Base-by-base conservation (phyloP, 2,329 filamentous ascomycete species). In the Sporothrix protearum region DNA sequence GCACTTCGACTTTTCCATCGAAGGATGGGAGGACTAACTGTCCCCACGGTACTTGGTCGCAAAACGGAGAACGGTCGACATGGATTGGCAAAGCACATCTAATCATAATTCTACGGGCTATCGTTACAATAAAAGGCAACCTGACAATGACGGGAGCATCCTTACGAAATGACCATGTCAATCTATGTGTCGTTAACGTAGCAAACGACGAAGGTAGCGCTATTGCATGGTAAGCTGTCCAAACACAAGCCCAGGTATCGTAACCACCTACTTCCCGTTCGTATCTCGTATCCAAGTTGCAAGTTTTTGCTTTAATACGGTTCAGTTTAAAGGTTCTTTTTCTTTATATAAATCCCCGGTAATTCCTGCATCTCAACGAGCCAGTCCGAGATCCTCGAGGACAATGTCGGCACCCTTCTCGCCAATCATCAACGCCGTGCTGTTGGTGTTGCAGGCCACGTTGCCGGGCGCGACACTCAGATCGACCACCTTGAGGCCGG, bases 401-500 rank as follows among this genome's bases (percentile, higher is more conserved):
- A 88, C 85, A 33, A 93, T 85, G 72, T 91, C 82, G 2, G 90
- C 88, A 69, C 86, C 88, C 83, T 92, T 92, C 83, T 93, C 91
- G 42, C 90, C 91, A 73, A 93, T 92, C 70, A 92, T 83, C 10
- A 93, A 84, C 6, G 91, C 91, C 53, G 89, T 92, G 45, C 61
- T 70, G 55, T 63, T 63, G 28, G 69, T 70, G 69, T 70, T 70
- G 55, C 55, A 74, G 87, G 86, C 78, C 88, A 89, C 69, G 22
- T 59, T 68, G 12, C n/a, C 36, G 25, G 73, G 72, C 12, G 28
- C 45, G 9, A 66, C 70, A 61, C 0, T 69, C 75, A 86, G 88
- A 80, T 89, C 89, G 14, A 90, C 90, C 42, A 93, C 91, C 85
- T 93, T 93, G 75, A 94, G 85, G 14, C 89, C 88, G 83, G 92